phyloP scores from a whole-genome alignment of 2,329 filamentous ascomycete genomes.

The Hymenoscyphus infarciens region DNA sequence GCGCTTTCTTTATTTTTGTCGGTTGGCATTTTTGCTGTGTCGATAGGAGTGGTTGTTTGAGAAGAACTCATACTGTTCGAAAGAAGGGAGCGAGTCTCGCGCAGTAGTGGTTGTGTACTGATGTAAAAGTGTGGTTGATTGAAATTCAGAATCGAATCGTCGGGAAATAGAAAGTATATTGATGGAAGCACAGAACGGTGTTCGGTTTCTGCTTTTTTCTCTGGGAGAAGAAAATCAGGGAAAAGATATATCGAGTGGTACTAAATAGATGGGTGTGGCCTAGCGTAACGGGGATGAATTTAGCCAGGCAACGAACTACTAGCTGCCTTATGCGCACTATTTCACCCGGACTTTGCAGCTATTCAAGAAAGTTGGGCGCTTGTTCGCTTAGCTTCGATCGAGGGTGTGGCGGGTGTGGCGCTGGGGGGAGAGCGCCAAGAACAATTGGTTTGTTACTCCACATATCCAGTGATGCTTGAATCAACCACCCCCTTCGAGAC shows the following conservation, averaged over 20 bases:
- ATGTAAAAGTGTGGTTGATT: too few species aligned
- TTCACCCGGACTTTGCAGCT: not conserved
- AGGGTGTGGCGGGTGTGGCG: too few species aligned
- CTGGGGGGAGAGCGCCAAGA: not conserved
- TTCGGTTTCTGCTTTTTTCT: too few species aligned
- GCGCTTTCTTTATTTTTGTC: not conserved
- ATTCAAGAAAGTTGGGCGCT: not conserved
- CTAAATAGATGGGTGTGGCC: not conserved
- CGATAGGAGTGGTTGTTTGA: not conserved
- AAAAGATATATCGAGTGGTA: not conserved
- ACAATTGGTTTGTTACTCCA: not conserved
- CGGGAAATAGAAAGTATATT: too few species aligned
- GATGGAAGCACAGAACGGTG: too few species aligned
- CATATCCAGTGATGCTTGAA: too few species aligned
- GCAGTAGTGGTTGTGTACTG: too few species aligned
- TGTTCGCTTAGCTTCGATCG: not conserved
- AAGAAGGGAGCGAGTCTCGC: too few species aligned
- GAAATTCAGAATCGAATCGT: too few species aligned
- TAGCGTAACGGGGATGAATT: not conserved
- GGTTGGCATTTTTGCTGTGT: not conserved
- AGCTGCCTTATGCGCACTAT: not conserved
- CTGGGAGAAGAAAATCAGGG: not conserved
- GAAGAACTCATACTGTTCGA: not conserved
- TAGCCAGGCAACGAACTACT: not conserved
- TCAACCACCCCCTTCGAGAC: too few species aligned